phyloP scores from a whole-genome alignment of 2,329 filamentous ascomycete genomes.

The Chrysoporthe deuterocubensis region DNA sequence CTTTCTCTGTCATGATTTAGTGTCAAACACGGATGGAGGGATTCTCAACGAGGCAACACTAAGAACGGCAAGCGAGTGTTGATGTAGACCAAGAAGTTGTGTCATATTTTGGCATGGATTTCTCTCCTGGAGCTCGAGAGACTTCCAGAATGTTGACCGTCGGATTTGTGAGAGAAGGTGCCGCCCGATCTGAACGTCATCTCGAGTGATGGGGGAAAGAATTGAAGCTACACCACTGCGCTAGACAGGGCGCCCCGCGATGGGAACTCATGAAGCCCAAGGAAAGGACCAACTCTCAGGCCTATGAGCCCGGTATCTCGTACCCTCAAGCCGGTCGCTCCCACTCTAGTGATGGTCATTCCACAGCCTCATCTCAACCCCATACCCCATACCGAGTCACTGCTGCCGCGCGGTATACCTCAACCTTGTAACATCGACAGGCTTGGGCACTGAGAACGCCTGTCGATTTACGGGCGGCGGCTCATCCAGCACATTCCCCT shows the following conservation, averaged over 20 bases:
- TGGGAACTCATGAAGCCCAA: not conserved
- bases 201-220: not conserved
- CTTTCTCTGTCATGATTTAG: not conserved
- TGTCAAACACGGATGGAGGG: not conserved
- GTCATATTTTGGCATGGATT: not conserved
- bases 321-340: not conserved
- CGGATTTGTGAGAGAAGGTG: not conserved
- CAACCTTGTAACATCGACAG: constrained; percentile 39
- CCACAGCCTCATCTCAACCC: not conserved
- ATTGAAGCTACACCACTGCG: not conserved
- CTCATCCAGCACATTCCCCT: constrained; percentile 39
- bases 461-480: constrained; percentile 44
- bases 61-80: not conserved
- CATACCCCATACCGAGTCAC: not conserved
- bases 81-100: not conserved
- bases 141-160: not conserved
- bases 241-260: not conserved
- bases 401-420: constrained; percentile 38
- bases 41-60: not conserved
- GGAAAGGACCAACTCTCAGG: not conserved
- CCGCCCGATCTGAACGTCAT: not conserved
- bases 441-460: constrained; percentile 44
- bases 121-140: not conserved
- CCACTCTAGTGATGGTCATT: not conserved
- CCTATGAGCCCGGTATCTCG: not conserved